Evolutionary conservation across 306 rosid species (phyloP), one percentile per base, ranked within the genome.

Genomic region (Pterocarpus macrocarpus): DNA sequence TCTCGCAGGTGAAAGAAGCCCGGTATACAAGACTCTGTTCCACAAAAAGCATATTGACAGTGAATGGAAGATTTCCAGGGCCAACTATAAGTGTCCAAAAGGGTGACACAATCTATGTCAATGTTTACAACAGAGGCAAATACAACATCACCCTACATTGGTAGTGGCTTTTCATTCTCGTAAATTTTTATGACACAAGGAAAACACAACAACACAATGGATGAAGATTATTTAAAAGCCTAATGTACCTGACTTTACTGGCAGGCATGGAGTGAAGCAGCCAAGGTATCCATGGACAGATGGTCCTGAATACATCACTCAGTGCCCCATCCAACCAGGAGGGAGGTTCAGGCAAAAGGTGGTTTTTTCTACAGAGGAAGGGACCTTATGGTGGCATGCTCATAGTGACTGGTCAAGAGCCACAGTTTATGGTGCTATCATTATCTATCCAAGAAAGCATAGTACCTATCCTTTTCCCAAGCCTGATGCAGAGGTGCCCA

Each of bases 311-410:
- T 86, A 84, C 28, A 83, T 88, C 11, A 88, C 91, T 3, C 92
- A 88, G 44, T 89, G 90, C 1, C 92, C 94, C 7, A 88, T 90
- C 6, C 80, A 75, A 69, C 82, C 89, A 0, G 89, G 91, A 49
- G 79, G 33, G 3, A 84, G 2, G 7, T 88, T 83, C 45, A 85
- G 63, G 1, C 89, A 90, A 11, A 80, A 73, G 17, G n/a, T 90
- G 14, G n/a, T 83, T 1, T 84, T 88, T 44, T 83, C 91, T 2
- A n/a, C 15, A 0, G 91, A 86, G 45, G 94, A 78, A 53, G 90
- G 90, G 2, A 84, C 91, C 61, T 34, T 91, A 0, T 91, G 90
- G 94, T 88, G 94, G 94, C 90, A 90, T 75, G 88, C 94, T 61
- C 91, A 90, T 4, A 84, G 86, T 16, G 82, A 84, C 1, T 88